These are phyloP conservation scores for Byssothecium circinans DNA, from an alignment of 2,329 filamentous ascomycete species.

Conservation along the genomic window DNA sequence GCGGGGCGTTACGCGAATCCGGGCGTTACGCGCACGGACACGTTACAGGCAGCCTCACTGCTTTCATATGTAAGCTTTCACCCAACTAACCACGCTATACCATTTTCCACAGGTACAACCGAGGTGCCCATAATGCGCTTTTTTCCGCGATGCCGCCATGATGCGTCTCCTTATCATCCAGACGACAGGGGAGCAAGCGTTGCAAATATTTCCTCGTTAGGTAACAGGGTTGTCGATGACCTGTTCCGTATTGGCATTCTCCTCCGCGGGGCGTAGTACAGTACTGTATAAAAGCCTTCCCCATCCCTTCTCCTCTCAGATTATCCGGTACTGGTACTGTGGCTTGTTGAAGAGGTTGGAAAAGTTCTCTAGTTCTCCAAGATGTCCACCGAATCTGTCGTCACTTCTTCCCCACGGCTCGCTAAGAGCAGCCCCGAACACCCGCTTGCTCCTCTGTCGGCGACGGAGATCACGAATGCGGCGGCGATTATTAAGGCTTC, in stretches of 20 bases:
- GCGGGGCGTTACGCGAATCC: no score
- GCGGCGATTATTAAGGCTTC: conserved; percentile 53
- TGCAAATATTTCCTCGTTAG: conserved; percentile 14
- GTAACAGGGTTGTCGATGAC: not conserved
- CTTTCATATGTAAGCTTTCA: not conserved
- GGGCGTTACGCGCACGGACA: no score
- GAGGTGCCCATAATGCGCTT: conserved; percentile 5
- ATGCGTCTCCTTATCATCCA: conserved; percentile 22
- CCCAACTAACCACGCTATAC: conserved; percentile 17
- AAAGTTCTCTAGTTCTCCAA: not conserved
- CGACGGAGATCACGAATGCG: conserved; percentile 58
- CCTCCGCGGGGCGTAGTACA: not conserved
- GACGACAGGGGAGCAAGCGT: conserved; percentile 7
- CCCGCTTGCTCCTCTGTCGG: conserved; percentile 62
- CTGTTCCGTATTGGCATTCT: not conserved
- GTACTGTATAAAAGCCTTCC: no score
- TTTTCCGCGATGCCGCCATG: conserved; percentile 13
- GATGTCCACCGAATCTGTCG: conserved; percentile 34
- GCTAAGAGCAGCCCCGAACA: conserved; percentile 45
- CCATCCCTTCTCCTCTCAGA: not conserved
- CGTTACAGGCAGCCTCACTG: no score
- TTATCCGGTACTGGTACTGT: not conserved
- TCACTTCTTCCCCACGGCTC: conserved; percentile 23
- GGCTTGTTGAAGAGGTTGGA: not conserved
- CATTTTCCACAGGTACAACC: conserved; percentile 28